Base-by-base conservation (phyloP, 768 basidiomycete genomes). In the Strobilomyces confusus region DNA sequence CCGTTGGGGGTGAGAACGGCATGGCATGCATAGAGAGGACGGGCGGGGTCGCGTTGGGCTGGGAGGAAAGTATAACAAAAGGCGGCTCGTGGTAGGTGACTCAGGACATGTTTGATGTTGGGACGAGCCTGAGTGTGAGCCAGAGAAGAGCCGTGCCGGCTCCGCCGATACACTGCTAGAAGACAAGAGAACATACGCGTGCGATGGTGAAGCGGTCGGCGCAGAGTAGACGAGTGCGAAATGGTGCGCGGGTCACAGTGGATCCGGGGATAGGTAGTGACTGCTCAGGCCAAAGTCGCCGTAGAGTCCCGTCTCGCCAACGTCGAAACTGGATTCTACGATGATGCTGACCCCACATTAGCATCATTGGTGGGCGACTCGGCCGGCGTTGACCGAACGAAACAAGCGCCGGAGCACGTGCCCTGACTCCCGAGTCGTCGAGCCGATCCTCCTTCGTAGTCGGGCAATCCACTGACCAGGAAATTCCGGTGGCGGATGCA, bases 31-130 rank as follows among this genome's bases (percentile, higher is more conserved):
- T 88, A 90, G 11, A 90, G 78, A 1, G 92, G 88, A 12, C 81
- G 78, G 1, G 83, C 92, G 50, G 80, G 84, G 65, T 87, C 86
- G 46, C 89, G 86, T 60, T 89, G 92, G 59, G 85, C 80, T 15
- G 83, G 77, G 25, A 94, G 81, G 6, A 84, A 82, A 1, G 79
- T 80, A 88, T 2, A 88, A 86, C 67, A 2, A 92, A 87, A 0
- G 94, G 93, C 15, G 83, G 83, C 65, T 94, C 92, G 66, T 92
- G 87, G 70, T 93, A 97, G 6, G 89, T 86, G 8, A n/a, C n/a
- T n/a, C n/a, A 97, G 80, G 47, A 97, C 87, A 32, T 92, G 87
- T 23, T 86, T 82, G 62, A 87, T 89, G 1, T 79, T 83, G 7
- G 81, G 79, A 37, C 90, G 81, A 12, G 87, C 86, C n/a, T n/a